Evolutionary conservation across 2,329 filamentous ascomycete genomes (phyloP).

Genomic region (Diplocarpon rosae): DNA sequence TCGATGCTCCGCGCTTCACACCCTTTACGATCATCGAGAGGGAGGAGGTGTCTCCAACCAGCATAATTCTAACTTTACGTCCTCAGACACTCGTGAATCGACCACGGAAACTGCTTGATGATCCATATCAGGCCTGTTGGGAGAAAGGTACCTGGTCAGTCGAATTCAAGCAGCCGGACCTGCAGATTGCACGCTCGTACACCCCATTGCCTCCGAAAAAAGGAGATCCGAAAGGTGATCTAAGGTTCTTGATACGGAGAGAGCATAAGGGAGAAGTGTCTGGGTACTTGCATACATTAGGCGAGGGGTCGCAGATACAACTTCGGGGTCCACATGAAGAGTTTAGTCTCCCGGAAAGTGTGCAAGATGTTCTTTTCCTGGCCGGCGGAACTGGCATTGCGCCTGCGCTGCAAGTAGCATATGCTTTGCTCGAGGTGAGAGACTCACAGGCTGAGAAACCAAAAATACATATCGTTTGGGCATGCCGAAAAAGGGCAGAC

Average conservation of each 20-base stretch:
- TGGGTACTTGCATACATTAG: conserved; percentile 59
- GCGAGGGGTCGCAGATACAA: conserved; percentile 53
- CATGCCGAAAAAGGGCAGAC: conserved; percentile 56
- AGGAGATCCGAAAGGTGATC: conserved; percentile 28
- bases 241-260: conserved; percentile 70
- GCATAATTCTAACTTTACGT: conserved; percentile 56
- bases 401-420: conserved; percentile 71
- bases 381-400: conserved; percentile 91
- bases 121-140: conserved; percentile 39
- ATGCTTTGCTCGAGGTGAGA: conserved; percentile 42
- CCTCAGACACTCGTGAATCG: conserved; percentile 26
- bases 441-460: conserved; percentile 27
- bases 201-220: conserved; percentile 62
- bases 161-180: conserved; percentile 85
- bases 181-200: conserved; percentile 87
- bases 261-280: conserved; percentile 79
- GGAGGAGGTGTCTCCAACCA: conserved; percentile 53
- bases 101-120: neutral
- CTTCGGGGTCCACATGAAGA: conserved; percentile 71
- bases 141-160: conserved; percentile 69
- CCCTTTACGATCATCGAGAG: conserved; percentile 53
- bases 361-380: conserved; percentile 60
- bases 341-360: conserved; percentile 45
- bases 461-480: conserved; percentile 70
- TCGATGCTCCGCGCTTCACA: conserved; percentile 52